These are phyloP conservation scores for Excoecaria cochinchinensis DNA, from an alignment of 345 rosid species.

Conservation along the genomic window DNA sequence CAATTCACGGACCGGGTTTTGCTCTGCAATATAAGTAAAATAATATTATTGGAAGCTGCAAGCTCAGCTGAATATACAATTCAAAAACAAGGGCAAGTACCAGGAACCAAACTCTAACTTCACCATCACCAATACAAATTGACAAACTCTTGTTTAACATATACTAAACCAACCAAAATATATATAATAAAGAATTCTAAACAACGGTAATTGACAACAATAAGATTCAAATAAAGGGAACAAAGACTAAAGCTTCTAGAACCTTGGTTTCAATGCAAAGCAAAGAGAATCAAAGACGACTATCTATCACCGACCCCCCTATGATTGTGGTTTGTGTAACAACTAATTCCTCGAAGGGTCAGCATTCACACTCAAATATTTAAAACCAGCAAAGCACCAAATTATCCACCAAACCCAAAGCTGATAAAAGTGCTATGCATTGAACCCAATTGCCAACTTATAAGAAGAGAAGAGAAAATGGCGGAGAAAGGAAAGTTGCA, in stretches of 20 bases:
- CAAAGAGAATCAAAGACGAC: constrained; percentile 21
- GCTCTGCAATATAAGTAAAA: constrained; percentile 27
- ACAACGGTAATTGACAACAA: constrained; percentile 36
- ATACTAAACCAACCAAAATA: constrained; percentile 25
- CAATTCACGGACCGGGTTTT: constrained; percentile 48
- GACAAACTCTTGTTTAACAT: constrained; percentile 20
- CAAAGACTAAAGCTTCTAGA: constrained; percentile 28
- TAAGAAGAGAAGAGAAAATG: constrained; percentile 30
- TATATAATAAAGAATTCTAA: constrained; percentile 29
- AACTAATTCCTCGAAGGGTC: no score
- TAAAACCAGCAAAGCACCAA: no score
- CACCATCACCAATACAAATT: constrained; percentile 22
- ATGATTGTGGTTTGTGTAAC: no score
- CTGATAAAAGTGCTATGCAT: constrained; percentile 32
- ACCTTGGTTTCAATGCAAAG: constrained; percentile 69
- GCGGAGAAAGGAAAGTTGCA: constrained; percentile 52
- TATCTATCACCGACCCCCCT: neutral
- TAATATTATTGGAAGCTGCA: constrained; percentile 11
- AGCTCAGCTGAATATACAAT: constrained; percentile 18
- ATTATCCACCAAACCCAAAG: constrained; percentile 18
- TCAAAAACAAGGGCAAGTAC: constrained; percentile 36
- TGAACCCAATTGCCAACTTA: constrained; percentile 23
- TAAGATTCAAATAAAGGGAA: constrained; percentile 33
- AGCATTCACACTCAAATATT: no score
- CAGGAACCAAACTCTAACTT: constrained; percentile 40